Conservation (phyloP, 2,329 filamentous ascomycete genomes). For the Trichoderma atrobrunneum region DNA sequence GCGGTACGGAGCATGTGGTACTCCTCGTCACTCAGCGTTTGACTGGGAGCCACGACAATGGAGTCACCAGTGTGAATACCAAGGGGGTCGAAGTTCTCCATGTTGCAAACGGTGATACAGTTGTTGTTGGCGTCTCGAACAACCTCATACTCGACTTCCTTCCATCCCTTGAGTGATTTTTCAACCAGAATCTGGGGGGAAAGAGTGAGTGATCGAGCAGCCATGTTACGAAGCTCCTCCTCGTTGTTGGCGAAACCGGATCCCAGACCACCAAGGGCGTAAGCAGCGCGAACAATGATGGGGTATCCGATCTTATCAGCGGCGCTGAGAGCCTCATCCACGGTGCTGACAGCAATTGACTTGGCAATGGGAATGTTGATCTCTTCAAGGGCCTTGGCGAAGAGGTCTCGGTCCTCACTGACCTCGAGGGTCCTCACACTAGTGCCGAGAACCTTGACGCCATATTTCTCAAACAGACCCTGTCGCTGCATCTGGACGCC, state of each 20-base stretch:
- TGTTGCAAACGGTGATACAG: constrained; percentile 94
- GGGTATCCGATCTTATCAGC: constrained; percentile 88
- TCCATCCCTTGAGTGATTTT: constrained; percentile 99
- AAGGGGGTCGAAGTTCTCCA: constrained; percentile 87
- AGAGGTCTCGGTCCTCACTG: constrained; percentile 93
- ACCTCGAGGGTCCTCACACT: constrained; percentile 92
- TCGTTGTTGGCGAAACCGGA: constrained; percentile 94
- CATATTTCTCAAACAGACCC: constrained; percentile 92
- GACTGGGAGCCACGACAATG: constrained; percentile 94
- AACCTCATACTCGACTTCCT: constrained; percentile 98
- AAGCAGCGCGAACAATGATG: constrained; percentile 96
- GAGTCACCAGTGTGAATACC: constrained; percentile 98
- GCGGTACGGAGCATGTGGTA: constrained; percentile 99
- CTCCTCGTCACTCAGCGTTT: constrained; percentile 96
- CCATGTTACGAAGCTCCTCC: constrained; percentile 91
- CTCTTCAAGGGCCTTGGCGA: constrained; percentile 91
- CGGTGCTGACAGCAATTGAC: constrained; percentile 85
- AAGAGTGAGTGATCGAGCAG: constrained; percentile 85
- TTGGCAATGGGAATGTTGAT: constrained; percentile 97
- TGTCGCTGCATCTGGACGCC: constrained; percentile 97
- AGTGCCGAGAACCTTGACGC: constrained; percentile 92
- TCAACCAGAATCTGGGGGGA: constrained; percentile 96
- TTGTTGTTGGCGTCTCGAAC: constrained; percentile 97
- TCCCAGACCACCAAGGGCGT: constrained; percentile 91
- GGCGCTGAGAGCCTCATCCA: constrained; percentile 88